A percentile compares a stretch with the other conserved stretches of the same genome.
Conservation (phyloP, 1,284 basidiomycete species). For the Rugosomyces carneus region DNA sequence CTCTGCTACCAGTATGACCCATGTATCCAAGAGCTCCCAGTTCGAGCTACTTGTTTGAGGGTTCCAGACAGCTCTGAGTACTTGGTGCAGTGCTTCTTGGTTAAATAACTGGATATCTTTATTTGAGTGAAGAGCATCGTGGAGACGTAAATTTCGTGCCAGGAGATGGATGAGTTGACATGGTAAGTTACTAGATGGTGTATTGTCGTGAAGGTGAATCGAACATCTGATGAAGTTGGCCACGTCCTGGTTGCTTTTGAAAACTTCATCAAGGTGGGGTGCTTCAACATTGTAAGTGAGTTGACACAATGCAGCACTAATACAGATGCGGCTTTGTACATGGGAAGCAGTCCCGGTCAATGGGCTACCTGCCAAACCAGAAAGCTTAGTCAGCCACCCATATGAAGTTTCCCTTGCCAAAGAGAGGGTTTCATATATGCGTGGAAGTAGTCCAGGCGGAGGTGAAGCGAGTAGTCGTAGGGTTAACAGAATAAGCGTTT, state of each 20-base stretch:
- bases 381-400: background rate
- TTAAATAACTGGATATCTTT: background rate
- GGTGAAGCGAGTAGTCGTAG: slow-evolving; percentile 8
- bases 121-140: background rate
- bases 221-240: slow-evolving; percentile 28
- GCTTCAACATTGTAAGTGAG: slow-evolving; percentile 33
- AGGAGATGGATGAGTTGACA: slow-evolving; percentile 13
- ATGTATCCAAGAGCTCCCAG: too few relatives aligned
- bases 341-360: background rate
- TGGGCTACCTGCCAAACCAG: slow-evolving; percentile 19
- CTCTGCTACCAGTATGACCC: background rate
- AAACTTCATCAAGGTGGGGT: slow-evolving; percentile 12
- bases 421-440: slow-evolving; percentile 14
- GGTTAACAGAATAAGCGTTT: slow-evolving; percentile 28
- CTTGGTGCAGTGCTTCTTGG: background rate
- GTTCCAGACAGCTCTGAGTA: background rate
- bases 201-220: slow-evolving; percentile 28
- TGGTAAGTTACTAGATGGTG: slow-evolving; percentile 14
- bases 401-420: slow-evolving; percentile 19
- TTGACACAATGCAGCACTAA: slow-evolving; percentile 31
- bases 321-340: slow-evolving; percentile 7
- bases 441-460: background rate
- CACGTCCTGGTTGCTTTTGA: slow-evolving; percentile 22
- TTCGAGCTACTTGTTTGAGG: background rate
- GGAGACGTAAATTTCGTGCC: background rate